A percentile compares a stretch with the other conserved stretches of the same genome.
Evolutionary conservation across 2,329 filamentous ascomycete species (phyloP).

Genomic region (Curvularia sp.): DNA sequence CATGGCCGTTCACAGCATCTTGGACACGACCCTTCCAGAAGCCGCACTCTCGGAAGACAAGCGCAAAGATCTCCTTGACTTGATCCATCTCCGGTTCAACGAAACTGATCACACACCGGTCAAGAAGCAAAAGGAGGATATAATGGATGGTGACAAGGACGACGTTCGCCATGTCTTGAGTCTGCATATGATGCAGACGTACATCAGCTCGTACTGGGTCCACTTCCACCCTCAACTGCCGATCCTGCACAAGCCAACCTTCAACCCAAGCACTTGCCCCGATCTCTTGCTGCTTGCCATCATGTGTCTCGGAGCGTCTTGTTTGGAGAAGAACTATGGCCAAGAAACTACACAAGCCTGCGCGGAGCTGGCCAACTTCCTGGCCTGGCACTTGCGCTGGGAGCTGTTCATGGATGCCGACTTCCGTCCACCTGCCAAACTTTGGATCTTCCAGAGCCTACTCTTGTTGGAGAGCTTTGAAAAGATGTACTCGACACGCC

Average conservation of each 20-base stretch:
- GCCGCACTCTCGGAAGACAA: slow-evolving; percentile 86
- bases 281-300: slow-evolving; percentile 85
- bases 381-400: slow-evolving; percentile 94
- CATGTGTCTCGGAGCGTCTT: slow-evolving; percentile 91
- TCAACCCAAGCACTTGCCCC: slow-evolving; percentile 84
- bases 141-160: slow-evolving; percentile 79
- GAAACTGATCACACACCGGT: slow-evolving; percentile 78
- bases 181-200: slow-evolving; percentile 93
- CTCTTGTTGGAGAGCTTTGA: slow-evolving; percentile 91
- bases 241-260: slow-evolving; percentile 93
- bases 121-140: slow-evolving; percentile 75
- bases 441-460: slow-evolving; percentile 95
- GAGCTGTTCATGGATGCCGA: slow-evolving; percentile 91
- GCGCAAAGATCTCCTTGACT: slow-evolving; percentile 79
- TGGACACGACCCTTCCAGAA: slow-evolving; percentile 81
- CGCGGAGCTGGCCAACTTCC: slow-evolving; percentile 85
- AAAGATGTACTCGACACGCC: slow-evolving; percentile 95
- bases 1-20: slow-evolving; percentile 86
- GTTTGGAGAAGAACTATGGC: slow-evolving; percentile 82
- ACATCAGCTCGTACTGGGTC: slow-evolving; percentile 87
- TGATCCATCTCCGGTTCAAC: slow-evolving; percentile 82
- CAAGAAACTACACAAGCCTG: slow-evolving; percentile 75
- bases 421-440: slow-evolving; percentile 88
- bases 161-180: slow-evolving; percentile 71
- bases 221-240: slow-evolving; percentile 95